Conservation (phyloP, 2,329 filamentous ascomycete genomes). For the Metarhizium humberi region DNA sequence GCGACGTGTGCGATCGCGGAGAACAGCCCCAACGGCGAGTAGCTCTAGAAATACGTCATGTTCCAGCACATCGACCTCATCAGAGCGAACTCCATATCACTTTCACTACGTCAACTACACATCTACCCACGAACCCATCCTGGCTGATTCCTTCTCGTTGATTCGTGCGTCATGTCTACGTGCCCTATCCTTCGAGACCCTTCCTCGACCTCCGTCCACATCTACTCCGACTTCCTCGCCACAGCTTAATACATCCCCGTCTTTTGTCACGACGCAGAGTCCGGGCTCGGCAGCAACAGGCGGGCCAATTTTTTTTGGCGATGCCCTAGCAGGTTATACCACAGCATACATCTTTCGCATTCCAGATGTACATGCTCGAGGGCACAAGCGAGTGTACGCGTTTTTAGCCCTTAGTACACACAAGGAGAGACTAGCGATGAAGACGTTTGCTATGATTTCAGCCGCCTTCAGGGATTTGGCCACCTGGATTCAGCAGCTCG, state of each 20-base stretch:
- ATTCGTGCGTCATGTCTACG: conserved; percentile 57
- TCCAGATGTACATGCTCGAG: conserved; percentile 56
- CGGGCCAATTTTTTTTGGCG: conserved; percentile 61
- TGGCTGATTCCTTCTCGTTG: conserved; percentile 55
- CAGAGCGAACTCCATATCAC: conserved; percentile 38
- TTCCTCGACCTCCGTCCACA: conserved; percentile 45
- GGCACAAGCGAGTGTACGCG: conserved; percentile 60
- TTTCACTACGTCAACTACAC: conserved; percentile 60
- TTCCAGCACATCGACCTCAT: conserved; percentile 43
- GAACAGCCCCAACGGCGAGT: conserved; percentile 33
- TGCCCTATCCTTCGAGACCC: conserved; percentile 56
- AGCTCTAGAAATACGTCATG: conserved; percentile 37
- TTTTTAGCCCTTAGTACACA: conserved; percentile 58
- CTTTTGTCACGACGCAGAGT: conserved; percentile 45
- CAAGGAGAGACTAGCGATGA: conserved; percentile 55
- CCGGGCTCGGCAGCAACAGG: conserved; percentile 47
- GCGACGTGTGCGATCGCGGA: conserved; percentile 28
- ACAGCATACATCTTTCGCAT: conserved; percentile 64
- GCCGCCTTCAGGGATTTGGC: conserved; percentile 55
- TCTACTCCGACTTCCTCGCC: conserved; percentile 28
- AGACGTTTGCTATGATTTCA: conserved; percentile 53
- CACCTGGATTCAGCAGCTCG: conserved; percentile 55
- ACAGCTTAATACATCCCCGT: conserved; percentile 29
- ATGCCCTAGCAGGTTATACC: conserved; percentile 55
- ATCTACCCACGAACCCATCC: conserved; percentile 55